Percentiles rank a stretch among this genome's conserved stretches.
Conservation (phyloP, 306 rosid genomes). For the Myrica gale region DNA sequence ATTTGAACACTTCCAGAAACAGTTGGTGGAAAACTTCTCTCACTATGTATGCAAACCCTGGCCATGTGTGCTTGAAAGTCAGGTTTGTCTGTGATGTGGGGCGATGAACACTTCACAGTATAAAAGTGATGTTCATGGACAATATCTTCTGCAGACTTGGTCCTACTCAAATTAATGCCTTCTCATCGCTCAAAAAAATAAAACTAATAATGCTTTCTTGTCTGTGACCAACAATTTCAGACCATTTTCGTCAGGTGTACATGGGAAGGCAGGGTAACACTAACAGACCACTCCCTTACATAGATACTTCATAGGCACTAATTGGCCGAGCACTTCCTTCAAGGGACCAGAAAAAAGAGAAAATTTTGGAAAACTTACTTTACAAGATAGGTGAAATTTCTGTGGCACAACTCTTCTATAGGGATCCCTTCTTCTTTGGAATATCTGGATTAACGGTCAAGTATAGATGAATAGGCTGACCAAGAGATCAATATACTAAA, state of each 20-base stretch:
- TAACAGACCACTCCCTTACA: background rate
- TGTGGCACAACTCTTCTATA: conserved; percentile 43
- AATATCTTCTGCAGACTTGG: background rate
- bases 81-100: background rate
- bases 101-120: background rate
- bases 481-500: background rate
- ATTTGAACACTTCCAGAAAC: background rate
- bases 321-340: background rate
- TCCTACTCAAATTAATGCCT: background rate
- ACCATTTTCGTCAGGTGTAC: background rate
- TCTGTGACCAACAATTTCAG: background rate
- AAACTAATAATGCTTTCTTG: background rate
- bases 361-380: conserved; percentile 54
- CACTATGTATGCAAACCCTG: background rate
- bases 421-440: conserved; percentile 86
- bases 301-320: background rate
- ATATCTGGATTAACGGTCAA: conserved; percentile 50
- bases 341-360: background rate
- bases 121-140: background rate
- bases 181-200: no score
- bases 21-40: background rate
- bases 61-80: background rate
- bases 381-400: conserved; percentile 73
- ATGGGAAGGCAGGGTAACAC: background rate
- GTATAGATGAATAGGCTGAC: background rate